A percentile compares a stretch with the other conserved stretches of the same genome.
Conservation (phyloP, 768 basidiomycete genomes). For the Gymnopilus junonius region DNA sequence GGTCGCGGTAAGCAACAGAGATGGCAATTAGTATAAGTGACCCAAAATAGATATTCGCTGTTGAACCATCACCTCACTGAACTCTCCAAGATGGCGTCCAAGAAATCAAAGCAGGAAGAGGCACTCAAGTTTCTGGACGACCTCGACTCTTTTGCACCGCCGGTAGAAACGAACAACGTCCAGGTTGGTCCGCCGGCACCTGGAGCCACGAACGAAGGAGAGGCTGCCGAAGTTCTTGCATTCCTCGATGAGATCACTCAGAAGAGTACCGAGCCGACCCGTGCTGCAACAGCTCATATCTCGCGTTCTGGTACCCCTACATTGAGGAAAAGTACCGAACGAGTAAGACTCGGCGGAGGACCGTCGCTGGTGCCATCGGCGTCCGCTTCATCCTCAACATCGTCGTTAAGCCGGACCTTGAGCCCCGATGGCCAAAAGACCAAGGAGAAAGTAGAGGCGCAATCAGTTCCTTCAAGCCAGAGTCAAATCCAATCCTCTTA, state of each 20-base stretch:
- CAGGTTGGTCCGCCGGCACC: conserved; percentile 23
- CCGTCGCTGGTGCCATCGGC: conserved; percentile 43
- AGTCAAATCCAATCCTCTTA: conserved; percentile 15
- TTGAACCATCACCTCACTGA: conserved; percentile 4
- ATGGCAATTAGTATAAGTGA: not conserved
- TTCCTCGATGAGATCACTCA: conserved; percentile 95
- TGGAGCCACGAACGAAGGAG: conserved; percentile 51
- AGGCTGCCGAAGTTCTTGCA: conserved; percentile 81
- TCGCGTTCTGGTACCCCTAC: conserved; percentile 75
- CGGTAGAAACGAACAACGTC: conserved; percentile 9
- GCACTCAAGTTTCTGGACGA: conserved; percentile 94
- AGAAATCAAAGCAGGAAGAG: conserved; percentile 84
- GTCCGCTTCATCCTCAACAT: conserved; percentile 47
- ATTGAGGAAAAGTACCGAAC: conserved; percentile 75
- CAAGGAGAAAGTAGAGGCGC: conserved; percentile 24
- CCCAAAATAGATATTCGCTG: not conserved
- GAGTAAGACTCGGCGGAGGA: conserved; percentile 67
- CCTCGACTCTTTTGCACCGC: conserved; percentile 77
- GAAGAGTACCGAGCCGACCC: conserved; percentile 82
- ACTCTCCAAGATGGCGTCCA: conserved; percentile 45
- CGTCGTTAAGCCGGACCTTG: conserved; percentile 37
- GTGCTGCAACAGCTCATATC: conserved; percentile 54
- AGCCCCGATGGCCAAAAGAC: conserved; percentile 28
- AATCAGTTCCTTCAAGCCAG: conserved; percentile 20
- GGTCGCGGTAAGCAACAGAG: not conserved